These are phyloP conservation scores for Halenospora varia DNA, from an alignment of 495 filamentous ascomycete species.

Conservation along the genomic window DNA sequence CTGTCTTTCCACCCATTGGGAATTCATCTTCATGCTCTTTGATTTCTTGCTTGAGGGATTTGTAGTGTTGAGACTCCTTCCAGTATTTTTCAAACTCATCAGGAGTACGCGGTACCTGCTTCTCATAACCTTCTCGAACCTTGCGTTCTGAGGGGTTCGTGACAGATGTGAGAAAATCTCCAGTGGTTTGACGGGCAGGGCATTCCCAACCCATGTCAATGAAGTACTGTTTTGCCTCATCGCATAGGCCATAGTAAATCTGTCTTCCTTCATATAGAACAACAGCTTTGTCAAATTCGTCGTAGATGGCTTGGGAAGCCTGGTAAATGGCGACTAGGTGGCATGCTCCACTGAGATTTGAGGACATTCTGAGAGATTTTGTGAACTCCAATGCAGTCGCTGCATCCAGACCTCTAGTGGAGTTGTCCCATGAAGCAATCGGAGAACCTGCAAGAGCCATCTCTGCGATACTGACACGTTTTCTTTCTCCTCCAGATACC, in stretches of 20 bases:
- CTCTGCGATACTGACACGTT: constrained; percentile 54
- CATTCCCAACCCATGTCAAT: constrained; percentile 52
- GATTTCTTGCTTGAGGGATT: constrained; percentile 56
- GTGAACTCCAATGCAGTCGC: constrained; percentile 47
- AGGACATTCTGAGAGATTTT: constrained; percentile 41
- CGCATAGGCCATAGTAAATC: constrained; percentile 63
- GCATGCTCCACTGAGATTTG: constrained; percentile 39
- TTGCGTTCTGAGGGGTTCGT: constrained; percentile 63
- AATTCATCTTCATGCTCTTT: constrained; percentile 61
- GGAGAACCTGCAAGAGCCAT: constrained; percentile 44
- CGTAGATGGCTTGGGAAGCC: constrained; percentile 38
- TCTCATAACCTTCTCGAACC: constrained; percentile 56
- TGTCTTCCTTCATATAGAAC: constrained; percentile 62
- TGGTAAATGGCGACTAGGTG: constrained; percentile 51
- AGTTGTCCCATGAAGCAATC: constrained; percentile 53
- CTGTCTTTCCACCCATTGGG: constrained; percentile 60
- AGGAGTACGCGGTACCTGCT: constrained; percentile 62
- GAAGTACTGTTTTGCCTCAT: constrained; percentile 59
- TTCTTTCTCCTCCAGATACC: constrained; percentile 60
- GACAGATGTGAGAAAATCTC: constrained; percentile 72
- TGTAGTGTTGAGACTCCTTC: constrained; percentile 49
- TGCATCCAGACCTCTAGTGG: constrained; percentile 50
- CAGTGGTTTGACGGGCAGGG: constrained; percentile 53
- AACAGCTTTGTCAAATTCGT: constrained; percentile 59
- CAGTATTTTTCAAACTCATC: constrained; percentile 65